These are phyloP conservation scores for Mycena filopes DNA, from an alignment of 768 basidiomycete species.

Conservation along the genomic window DNA sequence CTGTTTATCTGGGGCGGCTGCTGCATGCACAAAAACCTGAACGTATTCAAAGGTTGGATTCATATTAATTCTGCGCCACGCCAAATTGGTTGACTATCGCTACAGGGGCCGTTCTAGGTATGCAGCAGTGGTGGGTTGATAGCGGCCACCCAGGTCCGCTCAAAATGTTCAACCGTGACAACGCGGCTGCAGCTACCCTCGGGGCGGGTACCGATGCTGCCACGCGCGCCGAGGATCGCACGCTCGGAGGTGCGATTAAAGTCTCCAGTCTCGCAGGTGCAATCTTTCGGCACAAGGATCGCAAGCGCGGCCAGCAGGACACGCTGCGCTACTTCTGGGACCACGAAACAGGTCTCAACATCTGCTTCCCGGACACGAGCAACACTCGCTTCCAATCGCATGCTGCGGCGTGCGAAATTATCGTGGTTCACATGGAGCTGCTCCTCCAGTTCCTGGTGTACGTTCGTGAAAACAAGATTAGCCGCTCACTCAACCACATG, in stretches of 20 bases:
- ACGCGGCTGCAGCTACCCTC: constrained; percentile 23
- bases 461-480: constrained; percentile 36
- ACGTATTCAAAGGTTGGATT: constrained; percentile 38
- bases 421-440: constrained; percentile 29
- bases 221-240: constrained; percentile 22
- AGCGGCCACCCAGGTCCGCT: constrained; percentile 30
- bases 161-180: constrained; percentile 36
- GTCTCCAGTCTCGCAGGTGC: constrained; percentile 34
- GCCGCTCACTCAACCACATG: constrained; percentile 33
- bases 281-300: constrained; percentile 27
- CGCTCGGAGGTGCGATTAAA: constrained; percentile 38
- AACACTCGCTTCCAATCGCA: constrained; percentile 43
- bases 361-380: constrained; percentile 42
- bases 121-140: constrained; percentile 29
- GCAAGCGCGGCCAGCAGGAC: no score
- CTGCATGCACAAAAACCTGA: constrained; percentile 45
- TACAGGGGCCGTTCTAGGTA: constrained; percentile 25
- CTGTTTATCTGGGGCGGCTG: no score
- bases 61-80: no score
- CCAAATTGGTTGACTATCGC: no score
- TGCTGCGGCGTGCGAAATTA: constrained; percentile 27
- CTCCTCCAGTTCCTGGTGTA: constrained; percentile 34
- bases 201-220: constrained; percentile 15
- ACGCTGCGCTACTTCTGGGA: constrained; percentile 32
- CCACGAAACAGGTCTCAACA: neutral